Evolutionary conservation across 768 basidiomycete species (phyloP), one percentile per base, ranked within the genome.

Genomic region (Boletales sp.): DNA sequence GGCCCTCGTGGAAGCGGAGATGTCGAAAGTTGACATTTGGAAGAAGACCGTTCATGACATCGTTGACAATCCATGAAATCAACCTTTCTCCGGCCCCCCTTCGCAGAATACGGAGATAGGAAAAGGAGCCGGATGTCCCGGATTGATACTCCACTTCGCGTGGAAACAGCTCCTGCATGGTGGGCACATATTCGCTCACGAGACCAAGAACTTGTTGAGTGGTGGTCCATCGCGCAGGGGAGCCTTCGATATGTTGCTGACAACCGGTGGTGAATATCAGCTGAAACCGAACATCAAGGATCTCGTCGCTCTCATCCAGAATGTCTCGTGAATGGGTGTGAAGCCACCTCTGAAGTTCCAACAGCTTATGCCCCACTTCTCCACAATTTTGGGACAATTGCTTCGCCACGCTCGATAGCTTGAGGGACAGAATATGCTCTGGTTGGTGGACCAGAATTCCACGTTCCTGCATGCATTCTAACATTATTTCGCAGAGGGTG

Each of bases 341-440:
- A 8, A 63, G 49, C 61, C 61, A 63, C 18, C 31, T 41, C 42
- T 56, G 54, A 37, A 48, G 44, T n/a, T 58, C 44, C 38, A 71
- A 49, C 50, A 73, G 45, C 9, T 39, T 30, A 18, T 41, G 19
- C 2, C 63, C 57, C 15, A 57, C 49, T 6, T 43, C n/a, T 28
- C 25, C 17, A 56, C 50, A 38, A 46, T 42, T 13, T 73, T 28
- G 13, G 1, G 17, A 11, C 32, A 67, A 45, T 14, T 60, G 56
- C 40, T 47, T 58, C 35, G 78, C 71, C 15, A 79, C 56, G 0
- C 66, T 66, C 70, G 72, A 70, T 28, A 80, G 63, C 48, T 70
- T 67, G 53, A 74, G 74, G 1, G 78, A 80, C 7, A 80, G 70
- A 9, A 77, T 0, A 75, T 80, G 77, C 41, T 80, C 76, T 1